phyloP scores from a whole-genome alignment of 352 stramenopile genomes.

The Phytopythium sindhum region DNA sequence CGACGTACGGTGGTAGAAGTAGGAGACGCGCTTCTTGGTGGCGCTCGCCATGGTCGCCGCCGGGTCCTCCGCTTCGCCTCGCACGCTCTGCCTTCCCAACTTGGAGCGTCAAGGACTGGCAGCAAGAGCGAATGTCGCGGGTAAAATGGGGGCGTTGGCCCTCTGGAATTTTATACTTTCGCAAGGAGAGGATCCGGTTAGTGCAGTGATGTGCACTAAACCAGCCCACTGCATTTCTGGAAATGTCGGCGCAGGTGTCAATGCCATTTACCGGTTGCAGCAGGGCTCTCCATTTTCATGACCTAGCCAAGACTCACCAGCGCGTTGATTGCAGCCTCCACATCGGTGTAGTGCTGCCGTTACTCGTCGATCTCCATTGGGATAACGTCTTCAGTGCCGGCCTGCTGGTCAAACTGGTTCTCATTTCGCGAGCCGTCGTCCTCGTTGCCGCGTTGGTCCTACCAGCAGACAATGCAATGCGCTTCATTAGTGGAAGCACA shows the following conservation, averaged over 20 bases:
- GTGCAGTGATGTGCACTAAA: background rate
- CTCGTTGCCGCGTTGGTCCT: conserved; percentile 59
- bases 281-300: no score
- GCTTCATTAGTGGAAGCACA: background rate
- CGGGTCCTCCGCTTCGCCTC: background rate
- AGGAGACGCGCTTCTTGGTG: conserved; percentile 78
- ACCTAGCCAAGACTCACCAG: background rate
- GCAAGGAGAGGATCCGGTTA: background rate
- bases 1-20: conserved; percentile 83
- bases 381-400: conserved; percentile 46
- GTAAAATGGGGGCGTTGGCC: background rate
- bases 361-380: conserved; percentile 72
- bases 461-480: background rate
- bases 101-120: background rate
- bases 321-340: background rate
- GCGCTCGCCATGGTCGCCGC: conserved; percentile 30
- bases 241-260: no score
- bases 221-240: background rate
- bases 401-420: conserved; percentile 31
- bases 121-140: background rate
- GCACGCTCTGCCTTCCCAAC: background rate
- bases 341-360: background rate
- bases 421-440: conserved; percentile 18
- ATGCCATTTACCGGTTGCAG: background rate
- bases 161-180: background rate